A percentile compares a stretch with the other conserved stretches of the same genome.
Conservation (phyloP, 2,329 filamentous ascomycete species). For the Cordyceps fumosorosea region DNA sequence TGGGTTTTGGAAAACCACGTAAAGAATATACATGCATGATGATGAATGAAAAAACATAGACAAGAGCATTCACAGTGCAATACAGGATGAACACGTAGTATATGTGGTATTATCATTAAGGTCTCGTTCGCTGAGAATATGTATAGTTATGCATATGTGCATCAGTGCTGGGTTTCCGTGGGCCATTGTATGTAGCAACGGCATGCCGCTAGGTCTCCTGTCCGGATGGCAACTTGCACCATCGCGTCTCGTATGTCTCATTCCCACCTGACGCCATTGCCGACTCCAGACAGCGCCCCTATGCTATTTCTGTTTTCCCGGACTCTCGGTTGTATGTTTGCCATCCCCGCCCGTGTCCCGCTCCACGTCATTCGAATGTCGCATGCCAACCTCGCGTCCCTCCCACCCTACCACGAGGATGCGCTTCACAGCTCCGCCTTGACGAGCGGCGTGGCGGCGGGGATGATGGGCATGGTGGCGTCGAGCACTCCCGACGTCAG, state of each 20-base stretch:
- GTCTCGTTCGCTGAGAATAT: slow-evolving; percentile 1
- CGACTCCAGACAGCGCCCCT: not conserved
- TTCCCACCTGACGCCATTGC: not conserved
- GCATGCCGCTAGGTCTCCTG: not conserved
- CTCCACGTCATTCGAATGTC: not conserved
- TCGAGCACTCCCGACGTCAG: slow-evolving; percentile 24
- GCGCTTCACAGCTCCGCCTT: slow-evolving; percentile 28
- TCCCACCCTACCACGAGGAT: not conserved
- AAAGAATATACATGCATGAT: not conserved
- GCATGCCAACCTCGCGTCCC: not conserved
- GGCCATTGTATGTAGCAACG: not conserved
- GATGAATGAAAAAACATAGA: not conserved
- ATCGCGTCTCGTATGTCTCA: not conserved
- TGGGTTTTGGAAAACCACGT: slow-evolving; percentile 17
- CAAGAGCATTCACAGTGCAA: not conserved
- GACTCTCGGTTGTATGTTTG: not conserved
- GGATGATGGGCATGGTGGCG: slow-evolving; percentile 18
- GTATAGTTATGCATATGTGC: slow-evolving; percentile 4
- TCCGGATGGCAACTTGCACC: not conserved
- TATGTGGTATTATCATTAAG: slow-evolving; percentile 10
- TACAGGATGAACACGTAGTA: not conserved
- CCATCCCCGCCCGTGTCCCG: not conserved
- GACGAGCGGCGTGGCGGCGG: slow-evolving; percentile 20
- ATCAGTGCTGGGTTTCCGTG: not conserved
- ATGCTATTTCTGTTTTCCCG: not conserved